phyloP scores from a whole-genome alignment of 116 monocot species.

The Trichopus zeylanicus region DNA sequence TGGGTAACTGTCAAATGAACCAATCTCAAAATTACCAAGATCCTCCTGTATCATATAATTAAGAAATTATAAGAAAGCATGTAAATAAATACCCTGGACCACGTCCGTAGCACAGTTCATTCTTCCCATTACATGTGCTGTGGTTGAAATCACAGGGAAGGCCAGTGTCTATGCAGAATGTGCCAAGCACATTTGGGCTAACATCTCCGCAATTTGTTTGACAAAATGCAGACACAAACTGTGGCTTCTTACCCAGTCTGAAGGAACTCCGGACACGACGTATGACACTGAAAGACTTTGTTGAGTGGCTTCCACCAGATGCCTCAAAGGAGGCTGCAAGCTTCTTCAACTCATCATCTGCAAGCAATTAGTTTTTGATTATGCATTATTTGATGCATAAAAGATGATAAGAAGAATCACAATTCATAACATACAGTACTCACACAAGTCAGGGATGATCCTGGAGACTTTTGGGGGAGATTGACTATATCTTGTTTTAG shows the following conservation, averaged over 20 bases:
- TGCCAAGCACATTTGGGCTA: slow-evolving; percentile 61
- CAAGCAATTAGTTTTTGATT: slow-evolving; percentile 1
- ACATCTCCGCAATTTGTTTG: slow-evolving; percentile 76
- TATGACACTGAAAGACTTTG: slow-evolving; percentile 13
- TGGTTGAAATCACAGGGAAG: slow-evolving; percentile 71
- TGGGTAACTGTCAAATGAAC: slow-evolving; percentile 34
- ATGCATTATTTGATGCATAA: background rate
- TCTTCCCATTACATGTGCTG: slow-evolving; percentile 67
- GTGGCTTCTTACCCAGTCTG: slow-evolving; percentile 16
- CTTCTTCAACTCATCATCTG: slow-evolving; percentile 33
- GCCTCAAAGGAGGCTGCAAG: slow-evolving; percentile 49
- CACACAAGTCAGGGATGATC: slow-evolving; percentile 36
- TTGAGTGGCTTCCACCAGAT: slow-evolving; percentile 36
- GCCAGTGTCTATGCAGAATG: slow-evolving; percentile 63
- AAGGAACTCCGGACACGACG: slow-evolving; percentile 29
- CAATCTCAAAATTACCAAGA: background rate
- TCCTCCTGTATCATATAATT: background rate
- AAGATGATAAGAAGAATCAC: background rate
- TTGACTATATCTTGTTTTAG: too few relatives aligned
- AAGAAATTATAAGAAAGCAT: background rate
- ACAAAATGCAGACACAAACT: slow-evolving; percentile 63
- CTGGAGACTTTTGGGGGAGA: slow-evolving; percentile 31
- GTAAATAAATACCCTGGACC: slow-evolving; percentile 42
- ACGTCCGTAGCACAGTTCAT: slow-evolving; percentile 62
- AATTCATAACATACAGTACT: slow-evolving; percentile 28